Conservation (phyloP, 2,329 filamentous ascomycete genomes). For the Hypomyces rosellus region DNA sequence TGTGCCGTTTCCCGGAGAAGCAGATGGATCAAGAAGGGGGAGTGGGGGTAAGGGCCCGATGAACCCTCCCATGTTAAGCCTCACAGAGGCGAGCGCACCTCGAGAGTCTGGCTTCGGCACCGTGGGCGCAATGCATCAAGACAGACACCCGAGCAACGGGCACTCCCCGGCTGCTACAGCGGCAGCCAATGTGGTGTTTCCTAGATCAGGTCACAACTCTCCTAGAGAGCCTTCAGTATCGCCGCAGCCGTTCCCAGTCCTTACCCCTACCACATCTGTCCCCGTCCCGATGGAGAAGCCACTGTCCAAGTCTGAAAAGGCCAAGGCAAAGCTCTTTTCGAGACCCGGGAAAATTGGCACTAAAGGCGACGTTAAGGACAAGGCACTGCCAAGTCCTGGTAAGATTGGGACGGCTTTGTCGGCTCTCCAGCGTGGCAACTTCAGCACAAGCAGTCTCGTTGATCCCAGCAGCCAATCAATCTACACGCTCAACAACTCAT, state of each 20-base stretch:
- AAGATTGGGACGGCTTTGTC: constrained; percentile 63
- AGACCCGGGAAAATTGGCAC: constrained; percentile 69
- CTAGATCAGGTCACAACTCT: constrained; percentile 53
- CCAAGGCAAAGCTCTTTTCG: constrained; percentile 77
- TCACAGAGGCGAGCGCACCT: constrained; percentile 59
- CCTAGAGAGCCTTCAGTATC: constrained; percentile 35
- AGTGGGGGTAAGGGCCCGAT: constrained; percentile 44
- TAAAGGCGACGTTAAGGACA: constrained; percentile 60
- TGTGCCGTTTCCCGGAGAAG: constrained; percentile 50
- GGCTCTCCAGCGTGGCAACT: constrained; percentile 59
- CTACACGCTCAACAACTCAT: constrained; percentile 70
- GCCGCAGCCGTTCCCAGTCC: constrained; percentile 31
- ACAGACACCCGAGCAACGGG: constrained; percentile 44
- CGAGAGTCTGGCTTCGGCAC: constrained; percentile 48
- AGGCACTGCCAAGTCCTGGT: constrained; percentile 64
- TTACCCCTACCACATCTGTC: constrained; percentile 26
- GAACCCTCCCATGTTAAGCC: constrained; percentile 56
- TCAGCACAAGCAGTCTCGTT: constrained; percentile 63
- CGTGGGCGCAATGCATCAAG: constrained; percentile 52
- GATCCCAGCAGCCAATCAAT: constrained; percentile 58
- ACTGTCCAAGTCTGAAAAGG: constrained; percentile 54
- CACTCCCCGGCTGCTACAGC: constrained; percentile 58
- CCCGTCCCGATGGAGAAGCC: constrained; percentile 50
- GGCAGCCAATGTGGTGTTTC: constrained; percentile 67
- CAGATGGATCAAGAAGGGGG: constrained; percentile 36